Percentiles rank a stretch among this genome's conserved stretches.
Conservation (phyloP, 345 rosid genomes). For the Theobroma cacao region DNA sequence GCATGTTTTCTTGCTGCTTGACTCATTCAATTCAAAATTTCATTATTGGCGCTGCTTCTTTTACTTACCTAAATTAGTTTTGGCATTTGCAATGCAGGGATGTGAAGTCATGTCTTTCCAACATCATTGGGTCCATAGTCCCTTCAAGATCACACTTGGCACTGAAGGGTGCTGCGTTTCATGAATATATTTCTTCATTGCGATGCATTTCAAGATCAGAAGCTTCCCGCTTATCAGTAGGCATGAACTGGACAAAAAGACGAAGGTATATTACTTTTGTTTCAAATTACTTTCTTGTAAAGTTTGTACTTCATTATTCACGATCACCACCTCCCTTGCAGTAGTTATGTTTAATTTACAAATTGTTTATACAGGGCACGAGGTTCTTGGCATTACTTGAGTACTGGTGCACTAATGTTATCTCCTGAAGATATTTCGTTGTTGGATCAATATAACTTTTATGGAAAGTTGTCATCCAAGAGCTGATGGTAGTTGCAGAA, state of each 20-base stretch:
- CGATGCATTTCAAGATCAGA: slow-evolving; percentile 64
- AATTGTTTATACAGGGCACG: slow-evolving; percentile 44
- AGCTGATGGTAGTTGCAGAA: slow-evolving; percentile 8
- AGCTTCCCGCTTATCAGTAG: slow-evolving; percentile 50
- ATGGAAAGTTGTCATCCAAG: slow-evolving; percentile 28
- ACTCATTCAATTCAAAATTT: neutral
- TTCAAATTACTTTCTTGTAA: neutral
- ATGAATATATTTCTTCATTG: slow-evolving; percentile 73
- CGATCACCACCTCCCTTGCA: neutral
- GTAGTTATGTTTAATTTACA: neutral
- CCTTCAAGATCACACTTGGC: slow-evolving; percentile 50
- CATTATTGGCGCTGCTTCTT: neutral
- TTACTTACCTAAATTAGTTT: neutral
- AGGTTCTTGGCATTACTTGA: slow-evolving; percentile 68
- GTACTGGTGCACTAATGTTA: slow-evolving; percentile 44
- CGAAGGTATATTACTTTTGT: slow-evolving; percentile 44
- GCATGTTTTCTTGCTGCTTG: neutral
- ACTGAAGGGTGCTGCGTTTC: slow-evolving; percentile 57
- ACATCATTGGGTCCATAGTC: slow-evolving; percentile 49
- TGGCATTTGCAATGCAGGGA: slow-evolving; percentile 44
- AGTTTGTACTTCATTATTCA: neutral
- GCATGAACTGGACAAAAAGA: slow-evolving; percentile 31
- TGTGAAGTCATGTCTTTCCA: slow-evolving; percentile 29
- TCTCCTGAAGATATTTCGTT: slow-evolving; percentile 68
- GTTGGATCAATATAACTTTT: slow-evolving; percentile 42